Base-by-base conservation (phyloP, 768 basidiomycete genomes). In the Zangia roseola region DNA sequence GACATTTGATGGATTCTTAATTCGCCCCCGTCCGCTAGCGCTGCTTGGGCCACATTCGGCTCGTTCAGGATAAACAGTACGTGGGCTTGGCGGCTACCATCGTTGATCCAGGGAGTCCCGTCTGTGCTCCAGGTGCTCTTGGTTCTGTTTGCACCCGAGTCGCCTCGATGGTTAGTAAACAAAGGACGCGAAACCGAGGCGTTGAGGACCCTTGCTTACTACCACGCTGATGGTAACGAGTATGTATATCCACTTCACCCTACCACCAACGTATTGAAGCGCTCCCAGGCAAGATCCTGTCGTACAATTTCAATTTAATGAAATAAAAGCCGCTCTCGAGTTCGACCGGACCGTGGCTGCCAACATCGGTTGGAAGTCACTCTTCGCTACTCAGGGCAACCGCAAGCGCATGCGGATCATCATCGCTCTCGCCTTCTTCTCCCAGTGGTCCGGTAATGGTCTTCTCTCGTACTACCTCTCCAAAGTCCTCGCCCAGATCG, bases 1-100 rank as follows among this genome's bases (percentile, higher is more conserved):
- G n/a, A n/a, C n/a, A n/a, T n/a, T n/a, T 44, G 24, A n/a, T 24
- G 16, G 1, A 28, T 40, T 10, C 1, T 21, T 24, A 0, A 31
- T 16, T 38, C 6, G 14, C 19, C 8, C 31, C 14, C 10, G 23
- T 24, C 38, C 40, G 31, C 17, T 30, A 82, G 81, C 49, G 83
- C 88, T 26, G 88, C 88, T 4, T 92, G 89, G 91, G 74, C 47
- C 0, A 88, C 87, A 3, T 92, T 81, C 59, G 91, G 90, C 25
- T 88, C 90, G 2, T 84, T 87, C 73, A 78, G 79, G 64, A 81
- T 91, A 43, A 45, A 63, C 33, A 79, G 62, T 54, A 80, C 80
- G 19, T 91, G 86, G 87, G 73, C 86, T 25, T 93, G 91, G 91
- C 84, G 92, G 55, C 72, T 90, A 44, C 89, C 89, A 14, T 89